Evolutionary conservation across 2,329 filamentous ascomycete species (phyloP).

Genomic region (Colletotrichum musae): DNA sequence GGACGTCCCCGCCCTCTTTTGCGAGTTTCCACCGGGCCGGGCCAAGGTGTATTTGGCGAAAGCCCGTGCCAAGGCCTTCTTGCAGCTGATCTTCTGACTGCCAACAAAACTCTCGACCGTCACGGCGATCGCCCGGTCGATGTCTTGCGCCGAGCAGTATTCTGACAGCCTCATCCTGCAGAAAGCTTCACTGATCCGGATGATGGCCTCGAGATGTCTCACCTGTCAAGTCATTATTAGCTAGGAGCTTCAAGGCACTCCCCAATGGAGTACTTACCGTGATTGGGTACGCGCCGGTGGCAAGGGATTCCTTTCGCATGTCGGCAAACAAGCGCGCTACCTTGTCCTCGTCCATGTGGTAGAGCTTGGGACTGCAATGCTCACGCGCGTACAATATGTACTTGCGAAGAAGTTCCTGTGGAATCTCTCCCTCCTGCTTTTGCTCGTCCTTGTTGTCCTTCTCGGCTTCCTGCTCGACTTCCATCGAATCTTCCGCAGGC

Average conservation of each 20-base stretch:
- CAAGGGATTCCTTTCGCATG: constrained; percentile 92
- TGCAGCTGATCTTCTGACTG: constrained; percentile 96
- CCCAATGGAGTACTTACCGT: constrained; percentile 75
- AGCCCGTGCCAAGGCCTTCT: constrained; percentile 92
- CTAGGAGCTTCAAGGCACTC: background rate
- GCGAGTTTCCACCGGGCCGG: constrained; percentile 54
- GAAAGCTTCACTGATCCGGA: constrained; percentile 94
- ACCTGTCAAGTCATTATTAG: constrained; percentile 69
- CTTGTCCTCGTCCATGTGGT: constrained; percentile 98
- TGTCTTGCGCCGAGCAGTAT: constrained; percentile 90
- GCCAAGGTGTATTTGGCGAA: constrained; percentile 93
- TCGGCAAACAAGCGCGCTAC: constrained; percentile 94
- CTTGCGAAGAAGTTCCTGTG: constrained; percentile 92
- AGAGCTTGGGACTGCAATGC: constrained; percentile 90
- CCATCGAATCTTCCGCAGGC: constrained; percentile 68
- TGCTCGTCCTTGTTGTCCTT: constrained; percentile 50
- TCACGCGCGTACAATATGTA: constrained; percentile 97
- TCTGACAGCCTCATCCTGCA: constrained; percentile 98
- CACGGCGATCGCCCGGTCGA: constrained; percentile 96
- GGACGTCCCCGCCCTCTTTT: constrained; percentile 44
- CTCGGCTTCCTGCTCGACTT: constrained; percentile 72
- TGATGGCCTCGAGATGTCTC: constrained; percentile 97
- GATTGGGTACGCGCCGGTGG: constrained; percentile 96
- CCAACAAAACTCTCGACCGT: constrained; percentile 97
- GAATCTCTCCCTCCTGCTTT: constrained; percentile 78